Base-by-base conservation (phyloP, 805 yeast species). In the Yamadazyma laniorum region DNA sequence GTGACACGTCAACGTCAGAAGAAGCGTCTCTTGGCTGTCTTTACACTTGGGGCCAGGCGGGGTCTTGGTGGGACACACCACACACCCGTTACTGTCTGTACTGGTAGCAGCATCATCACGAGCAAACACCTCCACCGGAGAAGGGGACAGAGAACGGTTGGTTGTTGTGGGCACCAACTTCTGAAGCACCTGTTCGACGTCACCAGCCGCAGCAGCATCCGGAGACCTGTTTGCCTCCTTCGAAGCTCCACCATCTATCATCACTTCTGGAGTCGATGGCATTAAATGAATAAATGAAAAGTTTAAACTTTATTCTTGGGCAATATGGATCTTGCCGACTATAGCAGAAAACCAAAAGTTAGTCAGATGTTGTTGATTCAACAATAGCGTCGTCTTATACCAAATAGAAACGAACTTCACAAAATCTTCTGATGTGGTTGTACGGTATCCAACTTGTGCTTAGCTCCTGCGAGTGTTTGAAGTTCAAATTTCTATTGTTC, bases 11-110 rank as follows among this genome's bases (percentile, higher is more conserved):
- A 35, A 55, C 3, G 55, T 29, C 17, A 48, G 35, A 34, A 44
- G 50, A 18, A 43, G 44, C 33, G 59, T 51, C 37, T 51, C 55
- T 40, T 59, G 55, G 23, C 51, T 51, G n/a, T 36, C 31, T 2
- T 36, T 41, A 53, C 66, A 62, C 9, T 25, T 38, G 4, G 67
- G 67, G 32, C 69, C 64, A 16, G 44, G 19, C 14, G 50, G 46
- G 11, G 38, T 34, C 9, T 42, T 35, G 6, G 47, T 34, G 5
- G 70, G 67, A 44, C 73, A 67, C 3, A 51, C 34, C 15, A 63
- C 57, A 53, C 70, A 62, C 3, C 67, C 67, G 11, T 51, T 47
- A 6, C 27, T n/a, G 23, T 35, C 39, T 11, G 39, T 35, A n/a
- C 9, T 7, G 9, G 32, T n/a, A 7, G 29, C 39, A 13, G 35